Conservation (phyloP, 345 rosid genomes). For the Bruguiera sexangula region DNA sequence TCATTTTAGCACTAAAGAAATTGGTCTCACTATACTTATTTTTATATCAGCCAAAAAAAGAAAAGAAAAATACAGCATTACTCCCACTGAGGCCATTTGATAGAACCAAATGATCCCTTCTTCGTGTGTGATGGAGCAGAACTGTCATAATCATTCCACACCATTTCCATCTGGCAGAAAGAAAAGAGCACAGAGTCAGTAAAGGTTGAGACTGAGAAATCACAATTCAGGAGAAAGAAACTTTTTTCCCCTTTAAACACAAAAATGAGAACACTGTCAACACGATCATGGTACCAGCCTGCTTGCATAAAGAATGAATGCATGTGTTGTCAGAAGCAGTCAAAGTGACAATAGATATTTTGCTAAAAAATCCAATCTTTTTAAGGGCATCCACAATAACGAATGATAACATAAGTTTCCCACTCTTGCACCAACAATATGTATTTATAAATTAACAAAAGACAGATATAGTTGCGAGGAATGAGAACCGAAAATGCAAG, state of each 20-base stretch:
- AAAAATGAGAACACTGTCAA: background rate
- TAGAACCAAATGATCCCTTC: slow-evolving; percentile 50
- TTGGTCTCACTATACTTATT: background rate
- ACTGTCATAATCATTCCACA: slow-evolving; percentile 65
- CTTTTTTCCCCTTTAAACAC: background rate
- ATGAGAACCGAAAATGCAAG: background rate
- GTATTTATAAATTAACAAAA: too few relatives aligned
- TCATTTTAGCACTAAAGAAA: too few relatives aligned
- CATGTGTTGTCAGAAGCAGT: background rate
- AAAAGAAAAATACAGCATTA: slow-evolving; percentile 17
- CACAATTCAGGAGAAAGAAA: background rate
- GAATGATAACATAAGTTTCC: background rate
- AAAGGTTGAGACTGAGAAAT: background rate
- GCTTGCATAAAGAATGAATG: background rate
- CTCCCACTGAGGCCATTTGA: slow-evolving; percentile 74
- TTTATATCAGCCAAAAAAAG: background rate
- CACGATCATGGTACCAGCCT: background rate
- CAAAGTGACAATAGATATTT: background rate
- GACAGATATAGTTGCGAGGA: too few relatives aligned
- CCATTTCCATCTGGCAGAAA: slow-evolving; percentile 71
- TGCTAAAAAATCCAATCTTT: background rate
- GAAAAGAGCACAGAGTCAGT: slow-evolving; percentile 1
- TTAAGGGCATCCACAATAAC: background rate
- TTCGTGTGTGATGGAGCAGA: slow-evolving; percentile 49
- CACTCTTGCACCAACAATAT: background rate